These are phyloP conservation scores for Camellia japonica DNA, from an alignment of 148 eudicot species.

Conservation along the genomic window DNA sequence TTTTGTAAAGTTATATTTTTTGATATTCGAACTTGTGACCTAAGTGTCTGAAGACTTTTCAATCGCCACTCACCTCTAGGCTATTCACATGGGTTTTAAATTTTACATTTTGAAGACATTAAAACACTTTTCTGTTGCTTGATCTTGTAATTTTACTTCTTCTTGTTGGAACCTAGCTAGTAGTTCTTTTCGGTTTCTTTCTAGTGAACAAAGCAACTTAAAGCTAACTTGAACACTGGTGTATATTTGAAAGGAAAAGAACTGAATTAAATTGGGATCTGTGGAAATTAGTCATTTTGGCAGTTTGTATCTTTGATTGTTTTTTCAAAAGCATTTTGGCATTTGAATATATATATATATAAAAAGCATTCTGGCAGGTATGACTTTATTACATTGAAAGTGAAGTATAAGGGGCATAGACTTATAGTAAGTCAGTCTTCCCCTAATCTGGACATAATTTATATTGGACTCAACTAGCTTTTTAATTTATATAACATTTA, in stretches of 20 bases:
- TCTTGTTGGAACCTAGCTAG: conserved; percentile 11
- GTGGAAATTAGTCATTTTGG: neutral
- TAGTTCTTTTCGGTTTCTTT: neutral
- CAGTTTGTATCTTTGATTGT: conserved; percentile 1
- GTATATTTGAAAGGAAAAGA: neutral
- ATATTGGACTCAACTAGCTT: no score
- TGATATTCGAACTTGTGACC: no score
- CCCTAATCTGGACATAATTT: no score
- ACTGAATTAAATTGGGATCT: conserved; percentile 10
- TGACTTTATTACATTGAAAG: conserved; percentile 14
- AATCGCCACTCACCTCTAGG: no score
- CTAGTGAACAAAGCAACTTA: neutral
- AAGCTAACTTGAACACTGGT: neutral
- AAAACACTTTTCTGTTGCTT: neutral
- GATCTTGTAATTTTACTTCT: neutral
- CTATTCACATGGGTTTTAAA: no score
- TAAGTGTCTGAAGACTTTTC: no score
- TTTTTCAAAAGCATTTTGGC: neutral
- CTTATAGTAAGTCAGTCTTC: no score
- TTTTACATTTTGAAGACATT: no score
- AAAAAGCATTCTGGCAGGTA: neutral
- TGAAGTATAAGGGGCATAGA: neutral
- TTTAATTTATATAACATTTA: no score
- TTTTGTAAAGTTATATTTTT: no score
- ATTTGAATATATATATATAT: no score